These are phyloP conservation scores for Prosopis cineraria DNA, from an alignment of 306 rosid species.

Conservation along the genomic window DNA sequence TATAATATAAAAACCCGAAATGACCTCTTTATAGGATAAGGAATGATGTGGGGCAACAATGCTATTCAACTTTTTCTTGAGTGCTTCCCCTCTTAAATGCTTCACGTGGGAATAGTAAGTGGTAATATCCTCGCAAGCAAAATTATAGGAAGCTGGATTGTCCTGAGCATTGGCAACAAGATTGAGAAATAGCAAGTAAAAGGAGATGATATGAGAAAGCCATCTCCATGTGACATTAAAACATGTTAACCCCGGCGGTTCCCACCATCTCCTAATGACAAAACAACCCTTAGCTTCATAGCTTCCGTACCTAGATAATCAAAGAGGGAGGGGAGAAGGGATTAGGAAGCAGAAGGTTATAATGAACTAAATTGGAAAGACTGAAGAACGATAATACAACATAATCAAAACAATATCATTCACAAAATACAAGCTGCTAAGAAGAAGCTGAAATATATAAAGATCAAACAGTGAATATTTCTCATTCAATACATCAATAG, in stretches of 20 bases:
- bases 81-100: conserved; percentile 50
- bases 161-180: conserved; percentile 48
- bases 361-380: not conserved
- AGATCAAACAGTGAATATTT: not conserved
- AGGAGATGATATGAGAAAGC: conserved; percentile 49
- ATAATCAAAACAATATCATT: not conserved
- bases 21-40: conserved; percentile 60
- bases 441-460: not conserved
- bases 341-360: not conserved
- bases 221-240: conserved; percentile 46
- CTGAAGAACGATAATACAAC: not conserved
- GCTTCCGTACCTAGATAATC: not conserved
- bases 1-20: not conserved
- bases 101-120: conserved; percentile 48
- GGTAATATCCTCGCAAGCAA: conserved; percentile 57
- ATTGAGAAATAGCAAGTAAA: conserved; percentile 60
- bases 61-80: conserved; percentile 51
- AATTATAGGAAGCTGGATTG: conserved; percentile 45
- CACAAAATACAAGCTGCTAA: not conserved
- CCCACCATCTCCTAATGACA: conserved; percentile 34
- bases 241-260: conserved; percentile 31
- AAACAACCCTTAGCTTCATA: conserved; percentile 18
- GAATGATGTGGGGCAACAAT: conserved; percentile 61
- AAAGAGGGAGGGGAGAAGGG: not conserved
- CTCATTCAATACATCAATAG: not conserved